Conservation (phyloP, 345 rosid genomes). For the Eucalyptus sideroxylon region DNA sequence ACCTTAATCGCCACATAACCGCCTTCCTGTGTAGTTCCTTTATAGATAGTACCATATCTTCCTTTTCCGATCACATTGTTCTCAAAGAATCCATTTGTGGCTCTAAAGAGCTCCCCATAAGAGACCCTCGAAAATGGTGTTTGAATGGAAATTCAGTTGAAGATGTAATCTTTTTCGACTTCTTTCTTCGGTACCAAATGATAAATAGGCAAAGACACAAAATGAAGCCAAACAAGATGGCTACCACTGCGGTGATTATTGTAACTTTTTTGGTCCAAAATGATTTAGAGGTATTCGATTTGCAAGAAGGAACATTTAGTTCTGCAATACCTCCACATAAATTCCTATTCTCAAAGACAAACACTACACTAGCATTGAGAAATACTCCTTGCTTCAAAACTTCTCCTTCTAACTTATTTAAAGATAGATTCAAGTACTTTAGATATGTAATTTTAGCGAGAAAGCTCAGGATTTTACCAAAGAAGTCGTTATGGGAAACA, state of each 20-base stretch:
- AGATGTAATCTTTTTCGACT: not conserved
- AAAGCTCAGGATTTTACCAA: conserved; percentile 4
- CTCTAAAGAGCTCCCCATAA: not conserved
- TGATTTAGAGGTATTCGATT: not conserved
- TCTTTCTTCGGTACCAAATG: not conserved
- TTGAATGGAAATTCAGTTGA: not conserved
- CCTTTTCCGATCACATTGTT: not conserved
- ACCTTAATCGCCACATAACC: accelerated
- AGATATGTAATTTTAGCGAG: not conserved
- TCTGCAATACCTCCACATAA: not conserved
- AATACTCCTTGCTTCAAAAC: conserved; percentile 20
- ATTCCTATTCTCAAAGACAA: conserved; percentile 5
- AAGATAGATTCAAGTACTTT: conserved; percentile 10
- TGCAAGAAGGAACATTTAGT: not conserved
- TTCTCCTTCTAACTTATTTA: conserved; percentile 28
- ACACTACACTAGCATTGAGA: conserved; percentile 8
- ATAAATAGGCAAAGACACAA: not conserved
- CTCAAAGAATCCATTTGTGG: not conserved
- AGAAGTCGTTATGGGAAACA: conserved; percentile 26
- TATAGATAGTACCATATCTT: not conserved
- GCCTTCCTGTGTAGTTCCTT: not conserved
- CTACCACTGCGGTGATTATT: accelerated
- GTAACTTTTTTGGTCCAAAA: not conserved
- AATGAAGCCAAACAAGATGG: not conserved
- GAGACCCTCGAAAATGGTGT: not conserved